These are phyloP conservation scores for Phytophthora kernoviae DNA, from an alignment of 352 stramenopile genomes.

Conservation along the genomic window DNA sequence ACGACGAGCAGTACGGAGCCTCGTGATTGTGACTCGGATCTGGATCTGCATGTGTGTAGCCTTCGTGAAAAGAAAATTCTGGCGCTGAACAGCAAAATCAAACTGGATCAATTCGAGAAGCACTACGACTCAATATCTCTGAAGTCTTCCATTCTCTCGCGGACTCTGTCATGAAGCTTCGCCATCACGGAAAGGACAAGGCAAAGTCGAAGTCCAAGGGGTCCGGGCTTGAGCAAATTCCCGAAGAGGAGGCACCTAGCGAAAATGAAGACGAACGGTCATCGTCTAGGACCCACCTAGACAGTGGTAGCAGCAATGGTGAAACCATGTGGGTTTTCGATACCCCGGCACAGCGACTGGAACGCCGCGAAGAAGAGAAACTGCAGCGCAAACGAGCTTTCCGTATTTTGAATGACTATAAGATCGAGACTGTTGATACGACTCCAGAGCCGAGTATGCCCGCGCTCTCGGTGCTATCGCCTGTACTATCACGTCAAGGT, in stretches of 20 bases:
- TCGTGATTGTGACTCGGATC: slow-evolving; percentile 8
- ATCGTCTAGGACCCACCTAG: slow-evolving; percentile 12
- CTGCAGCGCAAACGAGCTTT: slow-evolving; percentile 57
- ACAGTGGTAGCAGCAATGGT: slow-evolving; percentile 33
- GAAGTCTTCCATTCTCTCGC: slow-evolving; percentile 61
- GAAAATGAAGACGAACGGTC: slow-evolving; percentile 23
- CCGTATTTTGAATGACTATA: slow-evolving; percentile 57
- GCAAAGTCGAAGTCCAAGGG: slow-evolving; percentile 5
- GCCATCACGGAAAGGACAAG: slow-evolving; percentile 27
- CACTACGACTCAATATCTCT: slow-evolving; percentile 66
- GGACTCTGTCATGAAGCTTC: slow-evolving; percentile 35
- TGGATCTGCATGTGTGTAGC: slow-evolving; percentile 43
- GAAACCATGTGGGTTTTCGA: slow-evolving; percentile 63
- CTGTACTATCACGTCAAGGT: slow-evolving; percentile 26
- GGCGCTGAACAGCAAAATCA: slow-evolving; percentile 54
- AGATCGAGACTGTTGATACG: slow-evolving; percentile 40
- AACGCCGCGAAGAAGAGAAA: slow-evolving; percentile 58
- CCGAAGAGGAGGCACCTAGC: slow-evolving; percentile 20
- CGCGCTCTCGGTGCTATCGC: slow-evolving; percentile 18
- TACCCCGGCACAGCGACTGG: slow-evolving; percentile 55
- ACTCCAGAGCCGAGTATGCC: slow-evolving; percentile 14
- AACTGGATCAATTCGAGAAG: slow-evolving; percentile 57
- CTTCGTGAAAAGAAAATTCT: slow-evolving; percentile 65
- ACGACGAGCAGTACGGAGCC: slow-evolving; percentile 28
- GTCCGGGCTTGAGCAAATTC: slow-evolving; percentile 26